Percentiles rank a stretch among this genome's conserved stretches.
Evolutionary conservation across 306 rosid genomes (phyloP).

Genomic region (Dalbergia cultrata): DNA sequence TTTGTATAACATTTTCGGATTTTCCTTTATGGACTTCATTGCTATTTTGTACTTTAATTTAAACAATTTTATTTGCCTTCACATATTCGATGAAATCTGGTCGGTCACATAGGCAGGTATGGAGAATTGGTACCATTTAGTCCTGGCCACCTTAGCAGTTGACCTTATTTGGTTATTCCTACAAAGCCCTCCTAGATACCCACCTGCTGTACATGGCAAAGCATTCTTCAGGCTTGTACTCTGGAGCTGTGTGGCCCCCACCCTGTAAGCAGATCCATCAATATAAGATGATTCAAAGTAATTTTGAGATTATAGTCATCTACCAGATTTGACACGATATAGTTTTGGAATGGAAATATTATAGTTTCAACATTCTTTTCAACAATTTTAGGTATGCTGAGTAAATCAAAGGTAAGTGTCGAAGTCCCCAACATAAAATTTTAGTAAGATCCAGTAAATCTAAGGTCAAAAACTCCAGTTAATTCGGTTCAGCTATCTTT

Average conservation of each 20-base stretch:
- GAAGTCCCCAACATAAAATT: background rate
- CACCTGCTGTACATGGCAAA: constrained; percentile 60
- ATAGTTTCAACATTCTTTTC: background rate
- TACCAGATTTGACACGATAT: background rate
- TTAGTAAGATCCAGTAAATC: background rate
- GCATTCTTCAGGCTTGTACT: constrained; percentile 61
- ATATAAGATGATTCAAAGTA: too few relatives aligned
- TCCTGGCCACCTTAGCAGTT: background rate
- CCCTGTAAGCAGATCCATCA: constrained; percentile 52
- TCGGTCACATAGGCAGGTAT: too few relatives aligned
- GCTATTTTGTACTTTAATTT: too few relatives aligned
- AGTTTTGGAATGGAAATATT: too few relatives aligned
- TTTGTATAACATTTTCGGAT: too few relatives aligned
- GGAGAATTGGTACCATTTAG: too few relatives aligned
- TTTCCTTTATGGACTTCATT: too few relatives aligned
- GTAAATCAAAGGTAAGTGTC: background rate
- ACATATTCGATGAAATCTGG: too few relatives aligned
- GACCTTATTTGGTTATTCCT: background rate
- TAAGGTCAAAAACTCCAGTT: background rate
- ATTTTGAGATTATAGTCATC: too few relatives aligned
- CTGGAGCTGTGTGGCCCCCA: constrained; percentile 75
- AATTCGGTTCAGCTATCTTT: background rate
- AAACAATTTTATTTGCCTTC: too few relatives aligned
- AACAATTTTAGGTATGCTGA: background rate
- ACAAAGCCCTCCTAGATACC: constrained; percentile 51